phyloP scores from a whole-genome alignment of 2,329 filamentous ascomycete species.

The Microcyclospora pomicola region DNA sequence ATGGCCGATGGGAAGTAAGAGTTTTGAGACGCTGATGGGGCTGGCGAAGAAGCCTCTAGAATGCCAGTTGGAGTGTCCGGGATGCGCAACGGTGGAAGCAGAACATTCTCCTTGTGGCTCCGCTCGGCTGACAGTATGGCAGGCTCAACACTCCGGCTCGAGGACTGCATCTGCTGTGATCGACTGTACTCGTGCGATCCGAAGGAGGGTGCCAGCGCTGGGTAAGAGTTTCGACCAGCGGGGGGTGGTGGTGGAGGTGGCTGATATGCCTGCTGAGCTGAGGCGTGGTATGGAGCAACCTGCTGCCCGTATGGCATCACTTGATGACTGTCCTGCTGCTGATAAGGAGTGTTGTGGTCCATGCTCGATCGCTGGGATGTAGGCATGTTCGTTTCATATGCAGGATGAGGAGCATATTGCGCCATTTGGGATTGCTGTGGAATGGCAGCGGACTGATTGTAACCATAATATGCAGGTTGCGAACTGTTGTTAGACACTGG shows the following conservation, averaged over 20 bases:
- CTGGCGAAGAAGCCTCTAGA: conserved; percentile 32
- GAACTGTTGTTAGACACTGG: conserved; percentile 14
- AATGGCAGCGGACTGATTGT: conserved; percentile 16
- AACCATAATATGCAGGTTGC: conserved; percentile 27
- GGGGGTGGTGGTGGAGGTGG: not conserved
- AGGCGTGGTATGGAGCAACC: not conserved
- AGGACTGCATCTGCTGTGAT: not conserved
- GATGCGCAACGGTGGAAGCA: conserved; percentile 27
- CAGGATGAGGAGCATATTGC: not conserved
- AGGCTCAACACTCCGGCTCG: too few species aligned
- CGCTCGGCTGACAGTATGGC: not conserved
- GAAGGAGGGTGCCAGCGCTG: not conserved
- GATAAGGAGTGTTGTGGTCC: not conserved
- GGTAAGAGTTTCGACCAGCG: not conserved
- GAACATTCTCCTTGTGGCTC: not conserved
- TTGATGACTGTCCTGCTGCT: not conserved
- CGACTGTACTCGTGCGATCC: not conserved
- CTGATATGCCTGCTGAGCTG: not conserved
- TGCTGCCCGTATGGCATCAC: too few species aligned
- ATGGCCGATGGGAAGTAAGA: conserved; percentile 16
- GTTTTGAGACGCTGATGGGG: conserved; percentile 22
- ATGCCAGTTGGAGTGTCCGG: conserved; percentile 24
- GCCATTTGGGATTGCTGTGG: not conserved
- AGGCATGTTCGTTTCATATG: not conserved
- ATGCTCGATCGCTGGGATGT: not conserved